Conservation (phyloP, 352 stramenopile genomes). For the Globisporangium paddicum region DNA sequence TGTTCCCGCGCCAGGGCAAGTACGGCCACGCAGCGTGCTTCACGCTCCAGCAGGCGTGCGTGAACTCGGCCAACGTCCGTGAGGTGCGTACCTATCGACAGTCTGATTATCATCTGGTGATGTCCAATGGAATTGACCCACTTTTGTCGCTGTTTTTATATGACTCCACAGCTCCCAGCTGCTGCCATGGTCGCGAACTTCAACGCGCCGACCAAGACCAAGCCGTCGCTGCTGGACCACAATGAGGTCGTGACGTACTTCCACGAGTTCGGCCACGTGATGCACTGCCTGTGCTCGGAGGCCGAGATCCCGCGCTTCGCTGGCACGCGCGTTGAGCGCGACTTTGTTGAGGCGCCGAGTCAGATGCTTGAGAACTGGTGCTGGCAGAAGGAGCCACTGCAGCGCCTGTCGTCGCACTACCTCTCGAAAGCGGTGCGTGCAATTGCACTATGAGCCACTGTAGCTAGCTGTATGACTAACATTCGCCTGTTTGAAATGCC, state of each 20-base stretch:
- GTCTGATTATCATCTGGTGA: not conserved
- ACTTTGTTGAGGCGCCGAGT: slow-evolving; percentile 89
- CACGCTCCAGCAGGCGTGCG: slow-evolving; percentile 77
- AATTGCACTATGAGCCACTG: not conserved
- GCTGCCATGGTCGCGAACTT: slow-evolving; percentile 92
- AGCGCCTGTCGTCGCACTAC: slow-evolving; percentile 86
- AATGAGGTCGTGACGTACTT: slow-evolving; percentile 88
- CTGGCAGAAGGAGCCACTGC: slow-evolving; percentile 82
- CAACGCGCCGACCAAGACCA: slow-evolving; percentile 68
- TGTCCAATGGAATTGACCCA: not conserved
- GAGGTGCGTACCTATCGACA: slow-evolving; percentile 23
- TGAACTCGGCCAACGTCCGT: slow-evolving; percentile 51
- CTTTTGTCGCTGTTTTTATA: slow-evolving; percentile 7
- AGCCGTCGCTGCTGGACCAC: slow-evolving; percentile 77
- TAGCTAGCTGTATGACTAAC: not conserved
- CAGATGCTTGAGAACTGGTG: slow-evolving; percentile 92
- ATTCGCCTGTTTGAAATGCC: slow-evolving; percentile 5
- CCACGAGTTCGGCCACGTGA: slow-evolving; percentile 89
- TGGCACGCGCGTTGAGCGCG: slow-evolving; percentile 74
- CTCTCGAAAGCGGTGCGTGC: slow-evolving; percentile 45
- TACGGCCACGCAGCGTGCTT: slow-evolving; percentile 89
- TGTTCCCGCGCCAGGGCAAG: slow-evolving; percentile 84
- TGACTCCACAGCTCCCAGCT: slow-evolving; percentile 33
- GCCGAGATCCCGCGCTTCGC: slow-evolving; percentile 70
- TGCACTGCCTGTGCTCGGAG: slow-evolving; percentile 88